These are phyloP conservation scores for Chlamydomonas schloesseri DNA, from an alignment of 139 green algal genomes.

Conservation along the genomic window DNA sequence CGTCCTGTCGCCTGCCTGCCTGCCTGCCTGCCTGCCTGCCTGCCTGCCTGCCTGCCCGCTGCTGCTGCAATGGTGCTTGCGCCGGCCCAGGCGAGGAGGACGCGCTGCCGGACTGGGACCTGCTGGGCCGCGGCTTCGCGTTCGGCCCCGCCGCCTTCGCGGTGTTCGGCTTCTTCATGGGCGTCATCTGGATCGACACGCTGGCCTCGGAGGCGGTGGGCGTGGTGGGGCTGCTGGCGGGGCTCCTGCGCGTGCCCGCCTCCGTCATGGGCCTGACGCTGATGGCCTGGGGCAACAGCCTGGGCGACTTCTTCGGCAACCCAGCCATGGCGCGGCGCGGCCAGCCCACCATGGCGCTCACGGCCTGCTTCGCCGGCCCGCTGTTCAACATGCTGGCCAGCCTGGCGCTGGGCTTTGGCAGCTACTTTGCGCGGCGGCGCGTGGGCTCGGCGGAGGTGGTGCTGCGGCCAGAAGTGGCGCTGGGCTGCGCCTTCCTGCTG, in stretches of 20 bases:
- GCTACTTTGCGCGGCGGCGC: slow-evolving; percentile 53
- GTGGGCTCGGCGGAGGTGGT: slow-evolving; percentile 33
- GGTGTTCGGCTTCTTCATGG: slow-evolving; percentile 79
- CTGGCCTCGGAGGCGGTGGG: slow-evolving; percentile 55
- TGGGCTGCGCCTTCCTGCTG: slow-evolving; percentile 73
- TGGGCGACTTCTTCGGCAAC: slow-evolving; percentile 91
- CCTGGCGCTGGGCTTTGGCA: slow-evolving; percentile 72
- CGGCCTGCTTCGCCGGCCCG: slow-evolving; percentile 92
- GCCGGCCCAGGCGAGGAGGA: slow-evolving; percentile 28
- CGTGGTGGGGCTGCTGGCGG: slow-evolving; percentile 74
- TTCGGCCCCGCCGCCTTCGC: slow-evolving; percentile 73
- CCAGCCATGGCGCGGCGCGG: slow-evolving; percentile 79
- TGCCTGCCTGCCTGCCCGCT: no score
- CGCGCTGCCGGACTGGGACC: slow-evolving; percentile 34
- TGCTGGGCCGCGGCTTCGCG: slow-evolving; percentile 40
- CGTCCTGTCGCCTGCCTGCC: no score
- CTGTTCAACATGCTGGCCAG: slow-evolving; percentile 94
- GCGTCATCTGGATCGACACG: slow-evolving; percentile 86
- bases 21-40: no score
- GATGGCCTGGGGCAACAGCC: slow-evolving; percentile 90
- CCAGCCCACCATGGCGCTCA: slow-evolving; percentile 85
- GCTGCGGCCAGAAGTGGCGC: slow-evolving; percentile 70
- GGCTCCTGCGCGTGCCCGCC: slow-evolving; percentile 66
- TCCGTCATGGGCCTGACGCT: slow-evolving; percentile 89
- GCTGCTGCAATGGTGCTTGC: no score